Conservation (phyloP, 2,329 filamentous ascomycete genomes). For the Talaromyces sp. region DNA sequence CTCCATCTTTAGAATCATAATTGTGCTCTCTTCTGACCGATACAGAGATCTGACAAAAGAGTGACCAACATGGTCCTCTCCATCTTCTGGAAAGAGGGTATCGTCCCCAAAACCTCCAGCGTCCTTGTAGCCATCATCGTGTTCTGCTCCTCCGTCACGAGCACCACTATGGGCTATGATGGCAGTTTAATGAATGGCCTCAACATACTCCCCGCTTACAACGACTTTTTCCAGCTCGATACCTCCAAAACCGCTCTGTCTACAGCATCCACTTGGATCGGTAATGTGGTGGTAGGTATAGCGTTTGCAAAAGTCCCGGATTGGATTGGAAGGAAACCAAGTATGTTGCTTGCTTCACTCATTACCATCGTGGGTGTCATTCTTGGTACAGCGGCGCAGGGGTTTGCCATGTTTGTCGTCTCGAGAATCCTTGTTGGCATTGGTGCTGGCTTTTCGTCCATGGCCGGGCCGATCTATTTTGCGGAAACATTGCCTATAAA, state of each 20-base stretch:
- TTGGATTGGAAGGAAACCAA: neutral
- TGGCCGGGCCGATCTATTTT: neutral
- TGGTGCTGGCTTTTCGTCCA: neutral
- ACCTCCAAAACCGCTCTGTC: neutral
- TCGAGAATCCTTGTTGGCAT: neutral
- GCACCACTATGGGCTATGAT: neutral
- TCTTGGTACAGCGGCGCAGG: neutral
- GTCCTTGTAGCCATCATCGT: neutral
- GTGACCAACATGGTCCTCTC: neutral
- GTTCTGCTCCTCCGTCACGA: neutral
- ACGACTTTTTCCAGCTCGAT: neutral
- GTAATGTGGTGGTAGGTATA: neutral
- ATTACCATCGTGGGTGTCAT: neutral
- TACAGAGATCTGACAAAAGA: neutral
- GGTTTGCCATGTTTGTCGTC: neutral
- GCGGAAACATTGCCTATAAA: neutral
- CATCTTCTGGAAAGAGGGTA: neutral
- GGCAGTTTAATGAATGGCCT: neutral
- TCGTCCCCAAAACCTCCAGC: neutral
- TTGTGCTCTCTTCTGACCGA: neutral
- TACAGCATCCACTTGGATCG: neutral
- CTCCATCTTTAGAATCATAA: neutral
- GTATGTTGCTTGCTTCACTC: neutral
- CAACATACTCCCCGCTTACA: neutral
- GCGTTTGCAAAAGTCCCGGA: neutral